Percentiles rank a stretch among this genome's conserved stretches.
Evolutionary conservation across 1,284 basidiomycete species (phyloP).

Genomic region (Mycena sp.): DNA sequence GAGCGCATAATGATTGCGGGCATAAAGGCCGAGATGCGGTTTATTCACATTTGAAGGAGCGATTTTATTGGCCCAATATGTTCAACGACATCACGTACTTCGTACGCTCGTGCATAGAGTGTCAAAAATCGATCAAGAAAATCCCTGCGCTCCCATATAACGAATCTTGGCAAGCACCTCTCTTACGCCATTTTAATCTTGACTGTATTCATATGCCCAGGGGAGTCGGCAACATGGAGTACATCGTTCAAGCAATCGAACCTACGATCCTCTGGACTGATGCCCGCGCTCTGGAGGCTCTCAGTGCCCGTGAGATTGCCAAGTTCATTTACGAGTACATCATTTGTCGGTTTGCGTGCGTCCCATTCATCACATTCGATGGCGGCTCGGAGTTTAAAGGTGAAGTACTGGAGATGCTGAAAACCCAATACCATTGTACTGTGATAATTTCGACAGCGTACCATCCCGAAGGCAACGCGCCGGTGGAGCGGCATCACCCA

Average conservation of each 20-base stretch:
- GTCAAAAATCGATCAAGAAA: conserved; percentile 36
- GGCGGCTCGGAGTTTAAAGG: conserved; percentile 43
- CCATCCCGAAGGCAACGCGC: conserved; percentile 45
- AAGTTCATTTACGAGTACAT: conserved; percentile 39
- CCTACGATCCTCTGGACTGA: too few species aligned
- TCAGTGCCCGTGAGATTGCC: conserved; percentile 25
- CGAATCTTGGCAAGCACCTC: conserved; percentile 33
- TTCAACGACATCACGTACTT: conserved; percentile 42
- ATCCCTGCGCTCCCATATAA: conserved; percentile 34
- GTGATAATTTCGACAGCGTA: conserved; percentile 41
- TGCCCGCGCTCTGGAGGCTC: conserved; percentile 22
- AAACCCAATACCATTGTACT: too few species aligned
- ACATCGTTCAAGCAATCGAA: too few species aligned
- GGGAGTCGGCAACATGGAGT: too few species aligned
- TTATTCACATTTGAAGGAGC: conserved; percentile 34
- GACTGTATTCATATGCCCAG: too few species aligned
- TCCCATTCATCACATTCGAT: conserved; percentile 38
- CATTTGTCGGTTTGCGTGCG: conserved; percentile 40
- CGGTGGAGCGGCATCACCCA: conserved; percentile 40
- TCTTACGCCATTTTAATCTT: conserved; percentile 37
- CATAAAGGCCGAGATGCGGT: conserved; percentile 42
- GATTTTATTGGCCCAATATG: conserved; percentile 45
- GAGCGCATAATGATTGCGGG: conserved; percentile 37
- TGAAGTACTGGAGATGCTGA: too few species aligned
- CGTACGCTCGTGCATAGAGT: conserved; percentile 43